Evolutionary conservation across 768 basidiomycete genomes (phyloP), one percentile per base, ranked within the genome.

Genomic region (Floccularia luteovirens): DNA sequence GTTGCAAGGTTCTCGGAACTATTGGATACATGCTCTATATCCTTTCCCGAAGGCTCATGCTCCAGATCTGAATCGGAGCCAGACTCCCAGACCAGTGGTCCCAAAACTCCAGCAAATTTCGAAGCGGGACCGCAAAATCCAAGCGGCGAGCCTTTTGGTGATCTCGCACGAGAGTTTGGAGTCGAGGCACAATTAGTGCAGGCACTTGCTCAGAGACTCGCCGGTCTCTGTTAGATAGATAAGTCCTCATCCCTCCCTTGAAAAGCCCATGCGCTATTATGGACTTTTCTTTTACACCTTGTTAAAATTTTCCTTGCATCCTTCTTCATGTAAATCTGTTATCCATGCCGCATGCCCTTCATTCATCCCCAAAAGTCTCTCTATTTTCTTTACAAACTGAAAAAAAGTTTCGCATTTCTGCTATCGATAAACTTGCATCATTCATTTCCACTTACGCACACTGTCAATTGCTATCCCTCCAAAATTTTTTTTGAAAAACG

Each of bases 101-200:
- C 56, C n/a, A 54, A 43, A 24, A 61, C 57, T 5, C 58, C 58
- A 6, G 49, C 52, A 5, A 54, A 48, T 36, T 41, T 37, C 24
- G 49, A 51, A 33, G 12, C 28, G 6, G 42, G 36, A 14, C 39
- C 25, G 3, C 5, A 12, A 8, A 3, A 17, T 31, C 5, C 43
- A 44, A 20, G 38, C 24, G 4, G 25, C 33, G n/a, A 35, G 35
- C 14, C 19, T 45, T 40, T 77, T 55, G 68, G 68, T 33, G 69
- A 72, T 17, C 68, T 87, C n/a, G 83, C 84, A 17, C 69, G 68
- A 48, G 84, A 86, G 55, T 85, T 85, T 44, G 83, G 83, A n/a
- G 68, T 86, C 16, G 78, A 83, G 39, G 64, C 82, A 23, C 69
- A 77, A 31, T 54, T 85, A 20, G 74, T 86, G 32, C 73, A 83